A percentile compares a stretch with the other conserved stretches of the same genome.
Evolutionary conservation across 1,284 basidiomycete species (phyloP).

Genomic region (Ganoderma leucocontextum): DNA sequence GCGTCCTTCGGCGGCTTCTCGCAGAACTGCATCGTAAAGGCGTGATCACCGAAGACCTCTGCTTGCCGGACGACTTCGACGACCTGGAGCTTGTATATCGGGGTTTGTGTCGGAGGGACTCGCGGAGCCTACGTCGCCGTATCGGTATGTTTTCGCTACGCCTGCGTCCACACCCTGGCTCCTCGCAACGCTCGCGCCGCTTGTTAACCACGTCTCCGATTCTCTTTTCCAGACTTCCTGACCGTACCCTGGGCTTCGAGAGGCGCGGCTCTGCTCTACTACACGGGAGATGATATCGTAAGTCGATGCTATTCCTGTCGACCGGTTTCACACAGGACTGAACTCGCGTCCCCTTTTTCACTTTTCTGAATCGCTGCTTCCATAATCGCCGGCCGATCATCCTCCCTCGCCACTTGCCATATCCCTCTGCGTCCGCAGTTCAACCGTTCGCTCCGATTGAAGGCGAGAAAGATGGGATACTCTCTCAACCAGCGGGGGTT

Average conservation of each 20-base stretch:
- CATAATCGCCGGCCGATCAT: background rate
- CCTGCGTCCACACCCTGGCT: background rate
- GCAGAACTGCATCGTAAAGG: slow-evolving; percentile 60
- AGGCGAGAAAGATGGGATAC: slow-evolving; percentile 84
- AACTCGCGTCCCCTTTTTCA: background rate
- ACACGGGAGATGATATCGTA: slow-evolving; percentile 89
- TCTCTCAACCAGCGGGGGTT: slow-evolving; percentile 89
- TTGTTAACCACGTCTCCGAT: slow-evolving; percentile 1
- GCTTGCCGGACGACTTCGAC: slow-evolving; percentile 68
- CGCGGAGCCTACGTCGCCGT: slow-evolving; percentile 57
- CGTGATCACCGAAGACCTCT: slow-evolving; percentile 83
- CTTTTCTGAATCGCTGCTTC: background rate
- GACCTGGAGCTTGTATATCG: slow-evolving; percentile 82
- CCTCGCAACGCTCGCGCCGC: background rate
- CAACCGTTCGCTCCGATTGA: slow-evolving; percentile 87
- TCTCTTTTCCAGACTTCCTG: slow-evolving; percentile 63
- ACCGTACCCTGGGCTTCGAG: slow-evolving; percentile 79
- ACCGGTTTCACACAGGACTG: background rate
- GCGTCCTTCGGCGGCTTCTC: slow-evolving; percentile 66
- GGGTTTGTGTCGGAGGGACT: slow-evolving; percentile 69
- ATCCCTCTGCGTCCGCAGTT: slow-evolving; percentile 60
- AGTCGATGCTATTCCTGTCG: slow-evolving; percentile 37
- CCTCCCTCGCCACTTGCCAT: too few relatives aligned
- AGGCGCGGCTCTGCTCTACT: slow-evolving; percentile 89
- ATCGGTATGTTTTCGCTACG: slow-evolving; percentile 60